Base-by-base conservation (phyloP, 2,329 filamentous ascomycete species). In the Ploettnerulaceae sp. region DNA sequence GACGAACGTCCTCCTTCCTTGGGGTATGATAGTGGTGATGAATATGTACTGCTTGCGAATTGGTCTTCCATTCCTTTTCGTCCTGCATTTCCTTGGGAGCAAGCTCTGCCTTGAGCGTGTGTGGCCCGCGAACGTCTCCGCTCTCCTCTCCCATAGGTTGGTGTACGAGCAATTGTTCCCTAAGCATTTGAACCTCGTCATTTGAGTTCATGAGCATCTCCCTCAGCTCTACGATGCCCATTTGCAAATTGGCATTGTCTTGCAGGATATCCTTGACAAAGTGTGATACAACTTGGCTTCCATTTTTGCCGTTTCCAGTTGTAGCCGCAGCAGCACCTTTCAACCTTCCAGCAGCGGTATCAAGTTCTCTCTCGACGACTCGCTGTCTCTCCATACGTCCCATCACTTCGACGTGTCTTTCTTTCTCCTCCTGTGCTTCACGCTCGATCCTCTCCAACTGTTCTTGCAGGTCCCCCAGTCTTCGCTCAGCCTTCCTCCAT, bases 261-360 rank as follows among this genome's bases (percentile, higher is more conserved):
- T 95, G 84, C 14, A 98, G 72, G 46, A 98, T 86, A 64, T 97
- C 93, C 57, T 90, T 89, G 46, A 98, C 93, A 58, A 98, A 97
- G 62, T 94, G 88, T 15, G 88, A 90, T n/a, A 97, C 88, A 28
- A 95, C 88, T 48, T 73, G 82, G 51, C 74, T 80, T 7, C 78
- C 75, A 46, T 70, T 71, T 55, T 77, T 77, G 22, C 77, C 74
- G 3, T 76, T 74, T 3, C 74, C 75, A 31, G 86, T 69, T 2
- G 81, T 80, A 18, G 54, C 48, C 4, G 61, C 87, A 3, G 89
- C 89, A 9, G 86, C 85, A 7, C 86, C 85, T 66, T 91, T 93
- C 43, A 95, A 73, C 45, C 89, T 77, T 24, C 84, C 85, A 9
- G 87, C 88, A 2, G 89, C 87, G 18, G 81, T 82, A 57, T 85